Base-by-base conservation (phyloP, 345 rosid species). In the Combretum micranthum region DNA sequence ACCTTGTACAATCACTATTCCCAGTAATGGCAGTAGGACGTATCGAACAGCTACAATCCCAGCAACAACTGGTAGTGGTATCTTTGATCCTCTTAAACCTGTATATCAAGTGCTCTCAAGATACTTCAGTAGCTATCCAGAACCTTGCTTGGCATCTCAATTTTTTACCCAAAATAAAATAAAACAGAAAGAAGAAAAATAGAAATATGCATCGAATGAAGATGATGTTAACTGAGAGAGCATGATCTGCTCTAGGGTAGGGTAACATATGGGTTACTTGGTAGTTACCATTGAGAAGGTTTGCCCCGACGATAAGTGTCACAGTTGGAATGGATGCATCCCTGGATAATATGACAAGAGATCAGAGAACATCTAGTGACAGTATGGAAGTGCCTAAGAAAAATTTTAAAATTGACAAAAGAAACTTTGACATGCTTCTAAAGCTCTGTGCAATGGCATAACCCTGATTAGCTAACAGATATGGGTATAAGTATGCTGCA, bases 11-110 rank as follows among this genome's bases (percentile, higher is more conserved):
- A 70, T 42, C 15, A 56, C 55, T 15, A 65, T 59, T 20, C 88
- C 85, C 4, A 44, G 8, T 7, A 77, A 2, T 0, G 85, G 88
- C 50, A 77, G 52, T 13, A 59, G 59, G 17, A 77, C 20, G 44
- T 54, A 73, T 44, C 75, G 69, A 44, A 80, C 70, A 13, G 46
- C 64, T 42, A 75, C 17, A 20, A 83, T 61, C 55, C 83, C 85
- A 0, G 64, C 11, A 15, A 78, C 44, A 2, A 80, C 37, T 1
- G 61, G 42, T 2, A 13, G 13, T 0, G 56, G 61, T 12, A 76
- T 42, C 4, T 55, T 59, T 16, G 85, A 62, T 15, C 77, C 72
- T 65, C 73, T 75, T n/a, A 80, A 44, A 64, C 88, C 88, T 83
- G 71, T 23, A 61, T 4, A n/a, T 13, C 23, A 44, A 8, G 57